Conservation (phyloP, 2,329 filamentous ascomycete species). For the Alternaria incomplexa region DNA sequence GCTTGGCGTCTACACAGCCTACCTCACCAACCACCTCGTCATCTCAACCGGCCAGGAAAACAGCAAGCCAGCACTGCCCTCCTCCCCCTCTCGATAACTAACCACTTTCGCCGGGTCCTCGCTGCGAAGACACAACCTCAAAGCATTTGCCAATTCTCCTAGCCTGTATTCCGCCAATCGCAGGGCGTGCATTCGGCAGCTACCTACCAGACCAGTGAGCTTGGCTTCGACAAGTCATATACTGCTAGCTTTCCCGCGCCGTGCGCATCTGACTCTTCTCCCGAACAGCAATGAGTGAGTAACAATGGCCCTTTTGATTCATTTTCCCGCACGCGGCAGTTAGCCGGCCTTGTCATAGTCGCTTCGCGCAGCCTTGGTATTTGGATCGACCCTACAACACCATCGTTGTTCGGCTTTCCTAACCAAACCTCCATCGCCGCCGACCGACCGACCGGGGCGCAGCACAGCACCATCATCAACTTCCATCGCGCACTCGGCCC, state of each 20-base stretch:
- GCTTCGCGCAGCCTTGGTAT: constrained; percentile 12
- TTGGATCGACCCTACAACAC: neutral
- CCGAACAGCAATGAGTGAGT: constrained; percentile 28
- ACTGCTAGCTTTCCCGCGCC: constrained; percentile 12
- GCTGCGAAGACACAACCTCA: neutral
- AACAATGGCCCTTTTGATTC: constrained; percentile 9
- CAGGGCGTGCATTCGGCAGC: neutral
- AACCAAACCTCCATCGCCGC: neutral
- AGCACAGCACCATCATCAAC: constrained; percentile 4
- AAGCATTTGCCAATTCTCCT: constrained; percentile 1
- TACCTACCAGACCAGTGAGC: constrained; percentile 7
- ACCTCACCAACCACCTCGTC: constrained; percentile 6
- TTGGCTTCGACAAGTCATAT: constrained; percentile 15
- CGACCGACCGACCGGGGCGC: neutral
- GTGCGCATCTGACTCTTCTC: constrained; percentile 10
- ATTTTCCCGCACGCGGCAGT: constrained; percentile 9
- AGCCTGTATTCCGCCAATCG: constrained; percentile 5
- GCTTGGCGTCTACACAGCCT: constrained; percentile 6
- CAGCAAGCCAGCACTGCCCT: neutral
- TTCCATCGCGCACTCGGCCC: neutral
- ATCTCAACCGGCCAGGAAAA: neutral
- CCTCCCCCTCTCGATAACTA: constrained; percentile 3
- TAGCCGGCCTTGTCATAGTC: constrained; percentile 9
- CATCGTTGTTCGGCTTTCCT: neutral
- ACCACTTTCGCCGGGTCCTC: constrained; percentile 2